Base-by-base conservation (phyloP, 2,329 filamentous ascomycete genomes). In the Alternaria alternata region DNA sequence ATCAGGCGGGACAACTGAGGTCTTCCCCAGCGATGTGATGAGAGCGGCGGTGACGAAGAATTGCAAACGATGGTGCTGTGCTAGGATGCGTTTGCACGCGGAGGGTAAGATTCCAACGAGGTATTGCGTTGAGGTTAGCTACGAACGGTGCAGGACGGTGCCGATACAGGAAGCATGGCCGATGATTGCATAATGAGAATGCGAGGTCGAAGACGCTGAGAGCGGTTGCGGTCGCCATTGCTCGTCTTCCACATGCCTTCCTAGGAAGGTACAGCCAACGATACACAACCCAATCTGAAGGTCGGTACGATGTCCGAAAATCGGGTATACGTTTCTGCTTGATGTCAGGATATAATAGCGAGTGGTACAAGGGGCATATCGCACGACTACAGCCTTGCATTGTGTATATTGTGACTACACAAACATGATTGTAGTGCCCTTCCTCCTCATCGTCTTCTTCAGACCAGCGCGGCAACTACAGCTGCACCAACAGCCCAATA, bases 401-500 rank as follows among this genome's bases (percentile, higher is more conserved):
- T 34, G 30, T 16, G 32, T 12, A 7, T 26, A 24, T 14, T 30
- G 36, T 49, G 39, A 42, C 30, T 22, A 9, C 11, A 20, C 32
- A 9, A 46, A n/a, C 41, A 43, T 20, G 18, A 49, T 20, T 24
- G 34, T 49, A 24, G 20, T 42, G 34, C 46, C 36, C 46, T 36
- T 24, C 18, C 20, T 24, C 7, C 32, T 32, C 30, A 11, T 38
- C 30, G 4, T 48, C 24, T n/a, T 43, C 30, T 11, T 48, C 11
- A 63, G 5, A 61, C 32, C 24, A 64, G 39, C 7, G 57, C 60
- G 28, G 54, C 55, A 9, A 59, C 56, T 8, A 55, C 36, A 16
- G 64, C 56, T 1, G 52, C 60, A 24, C 49, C 57, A 1, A 54
- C 59, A 43, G 48, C 48, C 64, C 56, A 62, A 51, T 63, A 65